phyloP scores from a whole-genome alignment of 257 asterid genomes.

The Solanum gracilifrons region DNA sequence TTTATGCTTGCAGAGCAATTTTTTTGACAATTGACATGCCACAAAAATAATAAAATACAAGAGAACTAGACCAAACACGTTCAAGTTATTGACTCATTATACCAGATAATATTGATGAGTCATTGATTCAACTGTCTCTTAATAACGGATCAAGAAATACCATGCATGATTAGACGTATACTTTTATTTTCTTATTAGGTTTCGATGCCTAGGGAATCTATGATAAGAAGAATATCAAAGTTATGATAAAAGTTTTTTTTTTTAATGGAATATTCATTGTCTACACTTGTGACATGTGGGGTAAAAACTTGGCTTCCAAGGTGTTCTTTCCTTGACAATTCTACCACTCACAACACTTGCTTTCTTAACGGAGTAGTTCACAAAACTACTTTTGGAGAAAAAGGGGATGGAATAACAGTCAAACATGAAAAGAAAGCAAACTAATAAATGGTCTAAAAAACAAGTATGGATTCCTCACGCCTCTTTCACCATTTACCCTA shows the following conservation, averaged over 20 bases:
- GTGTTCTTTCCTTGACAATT: background rate
- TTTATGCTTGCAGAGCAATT: background rate
- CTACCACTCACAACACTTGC: background rate
- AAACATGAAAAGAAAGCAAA: background rate
- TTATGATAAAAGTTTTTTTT: background rate
- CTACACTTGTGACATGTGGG: background rate
- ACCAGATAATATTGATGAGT: background rate
- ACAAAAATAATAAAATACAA: background rate
- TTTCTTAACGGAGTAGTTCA: background rate
- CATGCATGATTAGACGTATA: background rate
- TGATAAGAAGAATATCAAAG: background rate
- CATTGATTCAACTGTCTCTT: background rate
- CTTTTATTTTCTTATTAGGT: background rate
- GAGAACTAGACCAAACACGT: background rate
- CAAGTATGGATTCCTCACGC: background rate
- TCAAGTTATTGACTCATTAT: background rate
- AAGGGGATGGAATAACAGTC: background rate
- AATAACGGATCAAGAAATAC: background rate
- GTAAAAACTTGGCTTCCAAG: constrained; percentile 11
- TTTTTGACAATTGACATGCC: background rate
- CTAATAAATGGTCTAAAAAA: background rate
- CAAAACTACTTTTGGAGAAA: background rate
- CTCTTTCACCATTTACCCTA: background rate
- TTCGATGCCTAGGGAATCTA: background rate
- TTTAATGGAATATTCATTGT: background rate